These are phyloP conservation scores for Alternaria gaisen DNA, from an alignment of 2,329 filamentous ascomycete species.

Conservation along the genomic window DNA sequence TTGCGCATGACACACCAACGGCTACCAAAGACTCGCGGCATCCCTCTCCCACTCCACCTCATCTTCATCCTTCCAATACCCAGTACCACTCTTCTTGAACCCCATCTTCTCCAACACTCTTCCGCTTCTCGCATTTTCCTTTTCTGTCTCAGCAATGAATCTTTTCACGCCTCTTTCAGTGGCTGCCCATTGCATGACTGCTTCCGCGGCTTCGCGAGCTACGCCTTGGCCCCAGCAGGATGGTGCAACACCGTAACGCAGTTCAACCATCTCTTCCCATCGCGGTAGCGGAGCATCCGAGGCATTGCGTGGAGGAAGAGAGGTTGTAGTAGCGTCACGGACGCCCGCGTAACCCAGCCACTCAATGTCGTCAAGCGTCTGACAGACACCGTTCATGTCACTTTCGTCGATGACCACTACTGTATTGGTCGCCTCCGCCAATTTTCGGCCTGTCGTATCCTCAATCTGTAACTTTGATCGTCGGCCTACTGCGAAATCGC, in stretches of 20 bases:
- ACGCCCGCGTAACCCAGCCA: slow-evolving; percentile 34
- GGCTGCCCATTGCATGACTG: slow-evolving; percentile 27
- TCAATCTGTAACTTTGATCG: neutral
- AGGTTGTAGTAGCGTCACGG: slow-evolving; percentile 27
- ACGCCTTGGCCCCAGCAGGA: slow-evolving; percentile 26
- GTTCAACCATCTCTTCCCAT: slow-evolving; percentile 29
- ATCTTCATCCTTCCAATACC: slow-evolving; percentile 28
- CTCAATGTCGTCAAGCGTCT: neutral
- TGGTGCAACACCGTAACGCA: slow-evolving; percentile 26
- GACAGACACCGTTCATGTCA: neutral
- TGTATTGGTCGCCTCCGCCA: neutral
- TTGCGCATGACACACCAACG: neutral
- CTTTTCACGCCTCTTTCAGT: slow-evolving; percentile 19
- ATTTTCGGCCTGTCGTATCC: neutral
- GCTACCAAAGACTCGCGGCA: neutral
- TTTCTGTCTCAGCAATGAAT: slow-evolving; percentile 37
- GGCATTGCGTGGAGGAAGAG: slow-evolving; percentile 17
- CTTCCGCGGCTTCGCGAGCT: slow-evolving; percentile 26
- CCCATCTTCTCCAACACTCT: slow-evolving; percentile 39
- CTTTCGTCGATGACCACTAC: neutral
- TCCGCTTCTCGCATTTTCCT: slow-evolving; percentile 29
- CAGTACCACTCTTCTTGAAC: slow-evolving; percentile 24
- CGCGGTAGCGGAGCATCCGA: slow-evolving; percentile 20
- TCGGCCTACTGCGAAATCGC: slow-evolving; percentile 25
- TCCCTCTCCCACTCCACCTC: slow-evolving; percentile 27